Evolutionary conservation across 805 yeast species (phyloP).

Genomic region (Zygosaccharomyces bisporus): DNA sequence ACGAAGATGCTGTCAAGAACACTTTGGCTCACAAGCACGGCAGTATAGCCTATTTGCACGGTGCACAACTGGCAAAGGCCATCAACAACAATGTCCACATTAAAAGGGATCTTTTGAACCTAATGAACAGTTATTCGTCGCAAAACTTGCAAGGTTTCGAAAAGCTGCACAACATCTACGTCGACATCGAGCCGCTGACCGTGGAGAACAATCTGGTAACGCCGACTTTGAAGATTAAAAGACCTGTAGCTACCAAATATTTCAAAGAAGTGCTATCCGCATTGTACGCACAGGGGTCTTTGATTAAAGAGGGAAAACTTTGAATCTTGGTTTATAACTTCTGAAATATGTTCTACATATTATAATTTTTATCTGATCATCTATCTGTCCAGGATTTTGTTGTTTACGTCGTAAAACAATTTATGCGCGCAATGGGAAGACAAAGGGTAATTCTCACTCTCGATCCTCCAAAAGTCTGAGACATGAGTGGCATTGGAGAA

Average conservation of each 20-base stretch:
- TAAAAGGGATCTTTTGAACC: slow-evolving; percentile 18
- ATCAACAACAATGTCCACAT: slow-evolving; percentile 21
- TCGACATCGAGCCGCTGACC: slow-evolving; percentile 57
- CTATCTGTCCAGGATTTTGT: too few species aligned
- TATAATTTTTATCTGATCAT: neutral
- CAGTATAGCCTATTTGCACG: slow-evolving; percentile 24
- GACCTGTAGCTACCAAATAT: slow-evolving; percentile 46
- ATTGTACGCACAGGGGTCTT: slow-evolving; percentile 50
- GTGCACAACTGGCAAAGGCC: slow-evolving; percentile 29
- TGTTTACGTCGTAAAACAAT: neutral
- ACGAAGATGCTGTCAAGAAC: slow-evolving; percentile 43
- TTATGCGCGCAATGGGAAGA: neutral
- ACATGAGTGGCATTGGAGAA: slow-evolving; percentile 49
- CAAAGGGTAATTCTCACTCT: neutral
- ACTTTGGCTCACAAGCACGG: slow-evolving; percentile 35
- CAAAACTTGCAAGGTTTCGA: slow-evolving; percentile 58
- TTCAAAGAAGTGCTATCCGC: slow-evolving; percentile 40
- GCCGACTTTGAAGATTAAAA: slow-evolving; percentile 60
- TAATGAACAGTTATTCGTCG: slow-evolving; percentile 21
- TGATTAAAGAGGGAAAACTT: slow-evolving; percentile 21
- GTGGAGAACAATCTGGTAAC: slow-evolving; percentile 61
- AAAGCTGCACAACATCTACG: slow-evolving; percentile 50
- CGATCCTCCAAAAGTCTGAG: neutral
- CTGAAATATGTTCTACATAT: neutral
- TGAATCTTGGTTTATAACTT: neutral